Base-by-base conservation (phyloP, 345 rosid genomes). In the Mallotus nudiflorus region DNA sequence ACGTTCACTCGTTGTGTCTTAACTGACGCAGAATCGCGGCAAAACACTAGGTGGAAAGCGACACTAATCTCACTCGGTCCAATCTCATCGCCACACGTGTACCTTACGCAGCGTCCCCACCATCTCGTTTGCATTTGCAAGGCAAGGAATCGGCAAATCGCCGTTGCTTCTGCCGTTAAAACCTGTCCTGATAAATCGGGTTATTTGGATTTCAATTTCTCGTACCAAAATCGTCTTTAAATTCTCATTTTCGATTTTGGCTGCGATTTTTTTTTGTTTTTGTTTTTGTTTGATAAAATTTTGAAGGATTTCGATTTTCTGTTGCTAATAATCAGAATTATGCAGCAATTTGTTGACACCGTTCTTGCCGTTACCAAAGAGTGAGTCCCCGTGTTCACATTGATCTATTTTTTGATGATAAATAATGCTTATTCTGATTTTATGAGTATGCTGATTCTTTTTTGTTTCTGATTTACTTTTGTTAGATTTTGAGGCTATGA, bases 351-450 rank as follows among this genome's bases (percentile, higher is more conserved):
- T 68, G 97, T 92, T 65, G 99, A 95, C 75, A 80, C 78, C 81
- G 83, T 81, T 73, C 97, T 94, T 71, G 97, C 98, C 76, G 89
- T 94, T 2, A 58, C 90, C 78, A 95, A 95, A 81, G 99, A 95
- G 99, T 91, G 79, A 85, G 96, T 79, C 54, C 55, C 37, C 11
- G 8, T 20, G 22, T 29, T 2, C n/a, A 27, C 62, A 24, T 53
- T 24, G 1, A 12, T 44, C 1, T 9, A 22, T 37, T 7, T n/a
- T 62, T 13, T 42, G n/a, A 18, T 33, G 19, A 0, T 39, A 12
- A 42, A 4, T 42, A 1, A 42, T 12, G 46, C 11, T 42, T 1
- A 42, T 42, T 42, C 7, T 39, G 5, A 15, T 3, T 51, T 16
- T 18, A 3, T 1, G 56, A 1, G 18, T 1, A 19, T 22, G 31